phyloP scores from a whole-genome alignment of 2,329 filamentous ascomycete species.

The Talaromyces sp. region DNA sequence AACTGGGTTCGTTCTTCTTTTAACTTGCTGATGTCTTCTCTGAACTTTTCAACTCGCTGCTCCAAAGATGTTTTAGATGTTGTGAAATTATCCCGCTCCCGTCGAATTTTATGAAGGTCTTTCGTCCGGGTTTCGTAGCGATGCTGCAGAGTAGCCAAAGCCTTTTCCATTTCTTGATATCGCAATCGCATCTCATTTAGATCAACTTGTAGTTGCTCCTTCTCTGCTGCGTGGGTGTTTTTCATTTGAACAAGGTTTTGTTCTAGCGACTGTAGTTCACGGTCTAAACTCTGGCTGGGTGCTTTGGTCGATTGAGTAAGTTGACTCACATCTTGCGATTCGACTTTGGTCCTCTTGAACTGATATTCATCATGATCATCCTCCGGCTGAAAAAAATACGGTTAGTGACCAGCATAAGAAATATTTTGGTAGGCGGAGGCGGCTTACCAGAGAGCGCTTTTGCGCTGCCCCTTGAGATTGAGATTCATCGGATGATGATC shows the following conservation, averaged over 20 bases:
- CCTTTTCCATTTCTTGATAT: constrained; percentile 36
- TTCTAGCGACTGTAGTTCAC: constrained; percentile 32
- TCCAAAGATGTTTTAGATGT: constrained; percentile 34
- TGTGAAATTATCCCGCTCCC: constrained; percentile 38
- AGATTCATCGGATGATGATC: constrained; percentile 22
- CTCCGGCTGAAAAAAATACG: constrained; percentile 28
- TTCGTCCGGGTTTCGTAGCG: constrained; percentile 48
- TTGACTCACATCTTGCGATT: constrained; percentile 36
- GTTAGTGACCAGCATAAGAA: too few species aligned
- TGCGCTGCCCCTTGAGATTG: constrained; percentile 19
- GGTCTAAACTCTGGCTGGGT: constrained; percentile 34
- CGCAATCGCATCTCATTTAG: constrained; percentile 31
- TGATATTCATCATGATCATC: constrained; percentile 33
- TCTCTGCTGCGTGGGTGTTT: constrained; percentile 33
- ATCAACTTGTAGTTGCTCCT: constrained; percentile 32
- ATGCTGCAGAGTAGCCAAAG: constrained; percentile 43
- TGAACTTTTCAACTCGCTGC: constrained; percentile 37
- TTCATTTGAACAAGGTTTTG: constrained; percentile 35
- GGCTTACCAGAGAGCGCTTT: constrained; percentile 39
- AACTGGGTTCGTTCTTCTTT: constrained; percentile 45
- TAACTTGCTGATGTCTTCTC: constrained; percentile 42
- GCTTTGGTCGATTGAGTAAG: constrained; percentile 38
- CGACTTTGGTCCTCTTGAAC: constrained; percentile 44
- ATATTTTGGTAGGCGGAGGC: too few species aligned
- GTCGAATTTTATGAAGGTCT: constrained; percentile 41